Percentiles rank a stretch among this genome's conserved stretches.
Conservation (phyloP, 2,329 filamentous ascomycete genomes). For the Pseudohalonectria lignicola region DNA sequence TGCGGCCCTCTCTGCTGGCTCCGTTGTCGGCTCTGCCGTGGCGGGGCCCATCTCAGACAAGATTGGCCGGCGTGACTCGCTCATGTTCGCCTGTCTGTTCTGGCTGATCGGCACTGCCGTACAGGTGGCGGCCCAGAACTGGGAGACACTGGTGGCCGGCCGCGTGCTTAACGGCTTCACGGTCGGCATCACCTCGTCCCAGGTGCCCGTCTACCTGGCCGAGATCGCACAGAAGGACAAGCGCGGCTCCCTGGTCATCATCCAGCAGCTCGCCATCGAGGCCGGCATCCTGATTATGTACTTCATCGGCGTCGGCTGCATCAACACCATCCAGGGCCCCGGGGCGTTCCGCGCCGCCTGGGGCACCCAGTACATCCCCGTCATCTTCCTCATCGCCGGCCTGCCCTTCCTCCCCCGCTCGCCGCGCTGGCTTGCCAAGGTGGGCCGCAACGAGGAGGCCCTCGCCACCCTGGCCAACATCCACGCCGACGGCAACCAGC, state of each 20-base stretch:
- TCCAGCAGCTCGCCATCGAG: conserved; percentile 67
- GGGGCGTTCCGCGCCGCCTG: conserved; percentile 53
- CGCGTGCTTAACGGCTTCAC: conserved; percentile 53
- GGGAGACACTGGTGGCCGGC: conserved; percentile 41
- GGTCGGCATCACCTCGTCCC: conserved; percentile 56
- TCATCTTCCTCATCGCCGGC: conserved; percentile 42
- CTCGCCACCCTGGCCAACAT: conserved; percentile 40
- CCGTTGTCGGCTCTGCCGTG: conserved; percentile 34
- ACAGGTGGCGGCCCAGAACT: conserved; percentile 45
- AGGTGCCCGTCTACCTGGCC: conserved; percentile 58
- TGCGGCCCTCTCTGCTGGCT: conserved; percentile 39
- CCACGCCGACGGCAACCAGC: conserved; percentile 41
- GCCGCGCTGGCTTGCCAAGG: conserved; percentile 4
- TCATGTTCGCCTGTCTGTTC: conserved; percentile 33
- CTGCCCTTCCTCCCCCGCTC: conserved; percentile 23
- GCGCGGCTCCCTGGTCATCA: conserved; percentile 56
- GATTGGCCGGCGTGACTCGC: conserved; percentile 30
- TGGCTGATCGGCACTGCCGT: conserved; percentile 49
- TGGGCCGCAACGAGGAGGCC: conserved; percentile 4
- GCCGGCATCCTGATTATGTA: conserved; percentile 62
- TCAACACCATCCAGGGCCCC: conserved; percentile 42
- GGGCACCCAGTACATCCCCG: conserved; percentile 53
- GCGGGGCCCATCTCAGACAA: conserved; percentile 39
- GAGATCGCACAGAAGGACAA: conserved; percentile 48
- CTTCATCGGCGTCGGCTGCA: conserved; percentile 53